Base-by-base conservation (phyloP, 1,284 basidiomycete species). In the Singerocomus rubriflavus region DNA sequence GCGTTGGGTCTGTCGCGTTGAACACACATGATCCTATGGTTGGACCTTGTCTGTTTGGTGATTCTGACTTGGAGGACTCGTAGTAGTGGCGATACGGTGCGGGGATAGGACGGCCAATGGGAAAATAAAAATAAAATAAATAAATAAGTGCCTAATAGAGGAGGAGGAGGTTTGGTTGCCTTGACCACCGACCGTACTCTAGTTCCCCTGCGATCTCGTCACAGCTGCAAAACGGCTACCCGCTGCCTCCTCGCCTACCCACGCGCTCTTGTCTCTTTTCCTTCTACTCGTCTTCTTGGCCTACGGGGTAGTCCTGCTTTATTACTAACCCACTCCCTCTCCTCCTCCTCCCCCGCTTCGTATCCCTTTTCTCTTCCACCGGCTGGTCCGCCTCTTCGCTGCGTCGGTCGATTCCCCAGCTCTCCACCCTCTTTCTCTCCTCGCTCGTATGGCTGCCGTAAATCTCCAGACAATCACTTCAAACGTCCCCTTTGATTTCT, bases 401-500 rank as follows among this genome's bases (percentile, higher is more conserved):
- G 62, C 53, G 61, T 66, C 61, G 58, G 72, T 69, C 66, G 65
- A 68, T 60, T 72, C 65, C 67, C 71, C 74, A 67, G 65, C 65
- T 64, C 64, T 58, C 65, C 69, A 63, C 68, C 59, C 52, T 66
- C 65, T 54, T 73, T 65, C 58, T 56, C 58, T 53, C 49, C 52
- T 52, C 48, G 54, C 48, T 49, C 64, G 55, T 57, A 86, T 87
- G 84, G 78, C 84, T 69, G 79, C 84, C 64, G 79, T 86, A 69
- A 86, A 85, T 71, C 76, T 85, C 58, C 85, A 87, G 67, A 74
- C 82, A 69, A 82, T 86, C 76, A 74, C 81, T 56, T 71, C 78
- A 55, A 78, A 73, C 69, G 72, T 82, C 61, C 77, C 83, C 56
- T 79, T 87, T 71, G 85, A 88, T 67, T 87, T 86, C 68, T 71